phyloP scores from a whole-genome alignment of 768 basidiomycete genomes.

The Leccinum longicurvipes region DNA sequence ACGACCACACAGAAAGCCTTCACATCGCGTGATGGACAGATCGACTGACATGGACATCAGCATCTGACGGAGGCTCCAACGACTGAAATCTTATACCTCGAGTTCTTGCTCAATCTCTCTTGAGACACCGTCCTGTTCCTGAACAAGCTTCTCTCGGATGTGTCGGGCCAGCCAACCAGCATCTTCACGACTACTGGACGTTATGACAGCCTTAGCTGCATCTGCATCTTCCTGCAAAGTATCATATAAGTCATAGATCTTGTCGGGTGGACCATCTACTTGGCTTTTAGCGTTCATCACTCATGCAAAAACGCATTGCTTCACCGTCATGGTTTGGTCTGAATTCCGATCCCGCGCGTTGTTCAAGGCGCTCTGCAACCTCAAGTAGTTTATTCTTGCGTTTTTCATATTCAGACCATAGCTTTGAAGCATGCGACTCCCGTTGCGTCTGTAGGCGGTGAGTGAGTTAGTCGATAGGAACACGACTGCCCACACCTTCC shows the following conservation, averaged over 20 bases:
- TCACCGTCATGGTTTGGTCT: slow-evolving; percentile 41
- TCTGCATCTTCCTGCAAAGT: slow-evolving; percentile 54
- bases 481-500: slow-evolving; percentile 54
- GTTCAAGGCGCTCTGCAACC: slow-evolving; percentile 65
- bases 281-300: neutral
- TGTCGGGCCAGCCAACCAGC: slow-evolving; percentile 64
- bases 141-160: slow-evolving; percentile 45
- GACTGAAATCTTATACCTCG: slow-evolving; percentile 43
- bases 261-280: slow-evolving; percentile 37
- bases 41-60: slow-evolving; percentile 35
- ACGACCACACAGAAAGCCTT: slow-evolving; percentile 73
- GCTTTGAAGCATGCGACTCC: slow-evolving; percentile 53
- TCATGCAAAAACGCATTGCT: neutral
- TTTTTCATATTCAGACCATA: slow-evolving; percentile 57
- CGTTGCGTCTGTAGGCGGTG: slow-evolving; percentile 47
- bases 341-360: slow-evolving; percentile 49
- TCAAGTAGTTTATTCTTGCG: slow-evolving; percentile 49
- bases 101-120: slow-evolving; percentile 74
- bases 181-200: slow-evolving; percentile 39
- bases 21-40: slow-evolving; percentile 72
- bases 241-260: slow-evolving; percentile 57
- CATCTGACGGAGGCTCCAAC: neutral
- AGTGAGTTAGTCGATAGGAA: neutral
- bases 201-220: slow-evolving; percentile 42
- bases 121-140: slow-evolving; percentile 46